A percentile compares a stretch with the other conserved stretches of the same genome.
phyloP scores from a whole-genome alignment of 75 land plant species.

The Cunninghamia lanceolata region DNA sequence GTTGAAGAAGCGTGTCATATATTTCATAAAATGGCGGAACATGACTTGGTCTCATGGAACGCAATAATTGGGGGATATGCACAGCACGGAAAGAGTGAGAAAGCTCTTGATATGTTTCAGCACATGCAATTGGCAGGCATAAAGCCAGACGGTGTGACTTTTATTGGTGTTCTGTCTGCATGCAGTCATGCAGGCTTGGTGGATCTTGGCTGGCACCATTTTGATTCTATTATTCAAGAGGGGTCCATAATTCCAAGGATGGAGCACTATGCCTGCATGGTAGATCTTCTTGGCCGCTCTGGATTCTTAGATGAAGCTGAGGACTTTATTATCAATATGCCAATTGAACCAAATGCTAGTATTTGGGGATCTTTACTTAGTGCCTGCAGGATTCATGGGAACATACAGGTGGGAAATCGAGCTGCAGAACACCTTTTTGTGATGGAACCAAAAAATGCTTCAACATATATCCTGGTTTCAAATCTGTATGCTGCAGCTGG shows the following conservation, averaged over 20 bases:
- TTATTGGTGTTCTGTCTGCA: constrained; percentile 14
- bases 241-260: constrained; percentile 1
- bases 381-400: constrained; percentile 21
- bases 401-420: constrained; percentile 2
- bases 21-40: constrained; percentile 17
- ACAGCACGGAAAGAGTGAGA: neutral
- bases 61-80: constrained; percentile 19
- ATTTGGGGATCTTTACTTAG: constrained; percentile 16
- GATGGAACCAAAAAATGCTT: constrained; percentile 10
- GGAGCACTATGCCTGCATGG: constrained; percentile 21
- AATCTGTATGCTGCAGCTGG: constrained; percentile 10
- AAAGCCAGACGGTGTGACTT: constrained; percentile 14
- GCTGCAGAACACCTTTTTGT: neutral
- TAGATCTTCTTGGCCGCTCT: constrained; percentile 16
- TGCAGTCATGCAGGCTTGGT: constrained; percentile 22
- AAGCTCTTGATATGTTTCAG: constrained; percentile 16
- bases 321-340: neutral
- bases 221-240: neutral
- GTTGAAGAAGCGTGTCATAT: constrained; percentile 15
- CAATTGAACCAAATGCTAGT: neutral
- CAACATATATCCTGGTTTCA: constrained; percentile 9
- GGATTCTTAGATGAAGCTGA: constrained; percentile 13
- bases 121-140: constrained; percentile 13
- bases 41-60: constrained; percentile 16
- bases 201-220: constrained; percentile 17